Percentiles rank a stretch among this genome's conserved stretches.
Conservation (phyloP, 768 basidiomycete genomes). For the Lactarius akahatsu region DNA sequence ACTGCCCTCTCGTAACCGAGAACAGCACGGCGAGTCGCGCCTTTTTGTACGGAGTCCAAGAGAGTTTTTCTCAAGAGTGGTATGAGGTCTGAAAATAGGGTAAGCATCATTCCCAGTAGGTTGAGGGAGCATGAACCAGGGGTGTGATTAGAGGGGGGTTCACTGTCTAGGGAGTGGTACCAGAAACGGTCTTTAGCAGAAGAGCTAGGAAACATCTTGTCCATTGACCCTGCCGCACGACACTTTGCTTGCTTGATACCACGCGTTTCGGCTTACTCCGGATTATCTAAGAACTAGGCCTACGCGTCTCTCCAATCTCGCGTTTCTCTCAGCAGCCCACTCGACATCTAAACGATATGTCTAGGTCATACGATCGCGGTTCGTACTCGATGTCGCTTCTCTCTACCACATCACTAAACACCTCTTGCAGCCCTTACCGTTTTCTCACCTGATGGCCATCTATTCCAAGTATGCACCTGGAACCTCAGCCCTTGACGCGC, state of each 20-base stretch:
- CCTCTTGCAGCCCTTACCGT: slow-evolving; percentile 80
- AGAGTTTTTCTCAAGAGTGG: slow-evolving; percentile 59
- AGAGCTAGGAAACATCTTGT: not conserved
- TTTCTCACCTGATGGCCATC: slow-evolving; percentile 97
- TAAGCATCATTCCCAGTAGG: not conserved
- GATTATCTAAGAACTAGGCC: slow-evolving; percentile 28
- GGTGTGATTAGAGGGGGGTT: slow-evolving; percentile 57
- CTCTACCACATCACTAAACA: slow-evolving; percentile 9
- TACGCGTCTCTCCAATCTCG: slow-evolving; percentile 24
- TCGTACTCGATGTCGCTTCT: slow-evolving; percentile 27
- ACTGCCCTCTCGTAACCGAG: slow-evolving; percentile 64
- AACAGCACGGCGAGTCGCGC: slow-evolving; percentile 52
- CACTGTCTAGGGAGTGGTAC: slow-evolving; percentile 46
- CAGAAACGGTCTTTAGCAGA: slow-evolving; percentile 56
- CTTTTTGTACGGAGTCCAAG: slow-evolving; percentile 49
- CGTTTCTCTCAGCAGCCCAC: not conserved
- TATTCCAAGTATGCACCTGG: slow-evolving; percentile 74
- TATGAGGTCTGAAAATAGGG: slow-evolving; percentile 53
- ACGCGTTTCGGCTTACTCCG: slow-evolving; percentile 22
- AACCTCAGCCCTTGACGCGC: slow-evolving; percentile 8
- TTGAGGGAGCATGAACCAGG: slow-evolving; percentile 49
- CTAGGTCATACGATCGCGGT: slow-evolving; percentile 98
- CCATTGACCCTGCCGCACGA: too few relatives aligned
- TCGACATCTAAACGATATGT: slow-evolving; percentile 49
- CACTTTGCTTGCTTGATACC: not conserved